Evolutionary conservation across 345 rosid species (phyloP).

Genomic region (Draba incana): DNA sequence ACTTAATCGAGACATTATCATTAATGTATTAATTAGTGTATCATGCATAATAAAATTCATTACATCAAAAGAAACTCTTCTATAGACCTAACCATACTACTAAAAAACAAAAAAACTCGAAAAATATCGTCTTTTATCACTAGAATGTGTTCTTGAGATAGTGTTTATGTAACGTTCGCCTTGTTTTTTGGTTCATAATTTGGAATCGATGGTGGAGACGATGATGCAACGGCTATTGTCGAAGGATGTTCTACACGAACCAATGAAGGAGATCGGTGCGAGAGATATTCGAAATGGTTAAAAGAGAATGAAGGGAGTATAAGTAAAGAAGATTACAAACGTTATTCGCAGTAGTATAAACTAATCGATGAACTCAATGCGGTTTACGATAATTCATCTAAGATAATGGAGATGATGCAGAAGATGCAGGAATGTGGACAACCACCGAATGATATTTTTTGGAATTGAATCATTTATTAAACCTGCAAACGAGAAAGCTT

Average conservation of each 20-base stretch:
- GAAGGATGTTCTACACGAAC: conserved; percentile 86
- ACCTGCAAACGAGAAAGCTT: too few relatives aligned
- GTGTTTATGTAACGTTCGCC: too few relatives aligned
- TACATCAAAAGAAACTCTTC: too few relatives aligned
- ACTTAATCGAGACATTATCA: not conserved
- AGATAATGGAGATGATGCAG: conserved; percentile 92
- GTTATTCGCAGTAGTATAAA: conserved; percentile 66
- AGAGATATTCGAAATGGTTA: conserved; percentile 85
- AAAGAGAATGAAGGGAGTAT: conserved; percentile 67
- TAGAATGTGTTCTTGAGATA: not conserved
- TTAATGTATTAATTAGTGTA: not conserved
- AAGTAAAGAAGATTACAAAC: conserved; percentile 70
- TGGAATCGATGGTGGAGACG: conserved; percentile 90
- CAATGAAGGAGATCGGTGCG: conserved; percentile 90
- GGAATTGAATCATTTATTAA: too few relatives aligned
- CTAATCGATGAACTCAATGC: conserved; percentile 72
- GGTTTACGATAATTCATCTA: conserved; percentile 75
- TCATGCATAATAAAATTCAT: too few relatives aligned
- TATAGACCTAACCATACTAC: too few relatives aligned
- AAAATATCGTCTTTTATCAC: too few relatives aligned
- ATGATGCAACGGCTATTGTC: conserved; percentile 98
- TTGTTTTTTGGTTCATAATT: conserved; percentile 50
- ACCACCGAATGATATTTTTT: conserved; percentile 66
- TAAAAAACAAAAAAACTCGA: too few relatives aligned
- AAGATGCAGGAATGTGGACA: conserved; percentile 99